Base-by-base conservation (phyloP, 768 basidiomycete genomes). In the Rubroboletus satanas region DNA sequence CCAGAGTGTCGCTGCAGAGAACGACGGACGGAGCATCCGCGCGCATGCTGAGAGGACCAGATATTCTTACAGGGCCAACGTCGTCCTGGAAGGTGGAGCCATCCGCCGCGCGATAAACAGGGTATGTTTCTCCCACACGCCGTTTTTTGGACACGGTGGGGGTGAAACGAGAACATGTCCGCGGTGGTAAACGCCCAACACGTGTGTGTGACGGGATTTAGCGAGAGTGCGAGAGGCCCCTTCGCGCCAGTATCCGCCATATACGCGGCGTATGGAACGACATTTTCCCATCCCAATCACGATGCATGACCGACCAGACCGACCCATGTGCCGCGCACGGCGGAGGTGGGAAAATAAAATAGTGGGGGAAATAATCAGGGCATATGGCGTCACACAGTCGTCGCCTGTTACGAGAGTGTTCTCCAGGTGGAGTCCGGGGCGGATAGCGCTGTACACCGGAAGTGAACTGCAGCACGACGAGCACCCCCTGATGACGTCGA, bases 231-330 rank as follows among this genome's bases (percentile, higher is more conserved):
- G 49, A 15, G 32, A 29, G 37, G 21, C 21, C 21, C 21, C 52
- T 62, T 63, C 62, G 52, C 44, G 6, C 26, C 36, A 14, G 41
- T 51, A 63, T 61, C 64, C 64, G 45, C 65, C 53, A 41, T 8
- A 12, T 18, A 54, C 42, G 26, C 26, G 49, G 29, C 4, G 42
- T 44, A 48, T 31, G 50, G 52, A n/a, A 31, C 3, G 18, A 38
- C 17, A 7, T 36, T 45, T 49, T 21, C 31, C 47, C 35, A 55
- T 54, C 33, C 21, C 26, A 29, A 45, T 32, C n/a, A 53, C 31
- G 11, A 38, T 29, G 29, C 28, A 26, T 36, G 35, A 31, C 4
- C 26, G n/a, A 15, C 21, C 28, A 5, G 17, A 14, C 33, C 6
- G 50, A 52, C 51, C 59, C 59, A 49, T n/a, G 39, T 41, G 36